These are phyloP conservation scores for Lasiodiplodia theobromae DNA, from an alignment of 2,329 filamentous ascomycete species.

Conservation along the genomic window DNA sequence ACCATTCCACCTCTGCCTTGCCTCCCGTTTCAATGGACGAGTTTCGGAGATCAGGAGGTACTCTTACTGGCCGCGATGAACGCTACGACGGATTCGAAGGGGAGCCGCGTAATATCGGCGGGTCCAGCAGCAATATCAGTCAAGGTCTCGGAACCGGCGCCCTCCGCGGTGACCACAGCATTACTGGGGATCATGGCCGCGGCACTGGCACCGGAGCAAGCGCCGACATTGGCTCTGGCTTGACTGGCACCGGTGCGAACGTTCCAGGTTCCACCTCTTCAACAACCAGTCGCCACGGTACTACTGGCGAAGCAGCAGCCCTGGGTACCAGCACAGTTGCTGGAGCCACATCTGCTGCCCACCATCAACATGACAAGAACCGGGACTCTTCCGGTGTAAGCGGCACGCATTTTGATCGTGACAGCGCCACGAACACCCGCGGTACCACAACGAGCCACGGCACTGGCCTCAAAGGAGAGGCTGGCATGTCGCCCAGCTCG, in stretches of 20 bases:
- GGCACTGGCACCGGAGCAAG: background rate
- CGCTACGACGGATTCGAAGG: constrained; percentile 68
- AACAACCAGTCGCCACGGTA: constrained; percentile 8
- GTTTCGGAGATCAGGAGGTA: constrained; percentile 65
- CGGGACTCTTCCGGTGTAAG: background rate
- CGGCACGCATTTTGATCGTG: background rate
- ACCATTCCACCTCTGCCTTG: constrained; percentile 70
- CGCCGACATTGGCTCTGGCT: background rate
- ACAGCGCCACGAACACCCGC: background rate
- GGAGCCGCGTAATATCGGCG: constrained; percentile 61
- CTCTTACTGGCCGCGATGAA: constrained; percentile 61
- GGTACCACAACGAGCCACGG: too few relatives aligned
- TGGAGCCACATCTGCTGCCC: background rate
- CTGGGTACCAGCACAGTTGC: constrained; percentile 31
- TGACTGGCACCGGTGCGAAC: constrained; percentile 22
- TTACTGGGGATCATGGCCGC: background rate
- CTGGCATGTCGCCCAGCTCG: background rate
- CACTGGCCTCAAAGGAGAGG: background rate
- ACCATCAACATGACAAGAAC: constrained; percentile 32
- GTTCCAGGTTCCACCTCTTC: background rate
- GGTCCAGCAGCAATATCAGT: constrained; percentile 29
- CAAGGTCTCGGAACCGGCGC: background rate
- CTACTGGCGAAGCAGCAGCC: background rate
- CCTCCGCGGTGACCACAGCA: background rate
- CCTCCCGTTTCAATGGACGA: constrained; percentile 70